These are phyloP conservation scores for Elymus sibiricus DNA, from an alignment of 176 grass and related monocot genomes.

Conservation along the genomic window DNA sequence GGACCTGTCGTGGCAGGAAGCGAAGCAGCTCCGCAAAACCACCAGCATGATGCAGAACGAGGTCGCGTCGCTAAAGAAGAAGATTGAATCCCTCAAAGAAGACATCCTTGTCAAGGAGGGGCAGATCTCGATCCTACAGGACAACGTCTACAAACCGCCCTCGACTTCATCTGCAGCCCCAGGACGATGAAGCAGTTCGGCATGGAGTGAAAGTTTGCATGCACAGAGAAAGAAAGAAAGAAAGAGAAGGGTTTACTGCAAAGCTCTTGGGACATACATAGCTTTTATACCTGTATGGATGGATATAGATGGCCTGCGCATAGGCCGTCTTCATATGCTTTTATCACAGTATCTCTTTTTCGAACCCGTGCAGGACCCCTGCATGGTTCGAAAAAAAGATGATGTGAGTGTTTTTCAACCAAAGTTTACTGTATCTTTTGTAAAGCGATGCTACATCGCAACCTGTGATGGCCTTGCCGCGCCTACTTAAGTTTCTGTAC, in stretches of 20 bases:
- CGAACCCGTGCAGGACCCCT: background rate
- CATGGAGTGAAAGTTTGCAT: conserved; percentile 39
- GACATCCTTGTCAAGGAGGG: conserved; percentile 78
- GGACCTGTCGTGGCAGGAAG: conserved; percentile 69
- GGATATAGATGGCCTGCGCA: conserved; percentile 3
- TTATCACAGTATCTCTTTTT: background rate
- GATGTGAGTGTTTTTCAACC: background rate
- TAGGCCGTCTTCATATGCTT: conserved; percentile 27
- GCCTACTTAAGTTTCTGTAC: background rate
- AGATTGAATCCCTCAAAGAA: conserved; percentile 75
- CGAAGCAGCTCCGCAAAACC: conserved; percentile 40
- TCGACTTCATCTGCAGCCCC: conserved; percentile 54
- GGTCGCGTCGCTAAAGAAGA: conserved; percentile 43
- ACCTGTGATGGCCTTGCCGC: conserved; percentile 2
- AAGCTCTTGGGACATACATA: background rate
- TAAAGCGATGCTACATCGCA: conserved; percentile 14
- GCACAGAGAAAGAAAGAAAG: background rate
- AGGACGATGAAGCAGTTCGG: conserved; percentile 42
- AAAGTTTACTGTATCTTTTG: conserved; percentile 9
- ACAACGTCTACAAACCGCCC: conserved; percentile 55
- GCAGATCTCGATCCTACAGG: conserved; percentile 80
- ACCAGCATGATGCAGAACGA: conserved; percentile 45
- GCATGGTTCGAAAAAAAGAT: background rate
- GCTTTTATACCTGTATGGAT: background rate
- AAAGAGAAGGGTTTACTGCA: background rate